Base-by-base conservation (phyloP, 176 grass and related monocot species). In the Chrysopogon serrulatus region DNA sequence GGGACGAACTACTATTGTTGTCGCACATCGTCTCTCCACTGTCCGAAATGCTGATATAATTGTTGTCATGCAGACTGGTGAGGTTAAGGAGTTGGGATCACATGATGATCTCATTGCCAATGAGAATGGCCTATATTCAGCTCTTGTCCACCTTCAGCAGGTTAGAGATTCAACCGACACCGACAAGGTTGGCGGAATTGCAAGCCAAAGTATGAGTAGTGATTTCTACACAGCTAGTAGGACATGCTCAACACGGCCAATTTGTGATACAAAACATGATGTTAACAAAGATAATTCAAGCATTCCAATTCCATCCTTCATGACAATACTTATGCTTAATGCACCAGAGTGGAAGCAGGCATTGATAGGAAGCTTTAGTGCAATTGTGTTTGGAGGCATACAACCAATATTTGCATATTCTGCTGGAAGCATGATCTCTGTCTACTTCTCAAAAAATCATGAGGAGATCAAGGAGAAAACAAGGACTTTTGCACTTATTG, bases 291-390 rank as follows among this genome's bases (percentile, higher is more conserved):
- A 70, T 42, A 83, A 86, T 53, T 31, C 51, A 16, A 83, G 85
- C 44, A 82, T 86, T 71, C 90, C 82, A 7, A 82, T 98, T 64
- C 90, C 95, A 57, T 95, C 92, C 13, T 98, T 98, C 63, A 92
- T 83, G 82, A 80, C 92, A 66, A 49, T 98, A 57, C 65, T 98
- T 43, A 90, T 90, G 92, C 88, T 98, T 41, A 98, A 98, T 73
- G 87, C 82, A 13, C 95, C 95, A n/a, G 95, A 98, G 71, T 93
- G 88, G 92, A 93, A 83, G 60, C 95, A 86, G 44, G 92, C 90
- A 0, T 32, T 90, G n/a, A 70, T 98, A 33, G 95, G 95, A 23
- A 74, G 88, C 41, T 64, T 91, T 21, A 84, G 88, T 65, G 95
- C 95, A 57, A 84, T 91, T 24, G 87, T 98, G 26, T 98, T 88